Evolutionary conservation across 176 grass and related monocot genomes (phyloP), one percentile per base, ranked within the genome.

Genomic region (Panicum miliaceum): DNA sequence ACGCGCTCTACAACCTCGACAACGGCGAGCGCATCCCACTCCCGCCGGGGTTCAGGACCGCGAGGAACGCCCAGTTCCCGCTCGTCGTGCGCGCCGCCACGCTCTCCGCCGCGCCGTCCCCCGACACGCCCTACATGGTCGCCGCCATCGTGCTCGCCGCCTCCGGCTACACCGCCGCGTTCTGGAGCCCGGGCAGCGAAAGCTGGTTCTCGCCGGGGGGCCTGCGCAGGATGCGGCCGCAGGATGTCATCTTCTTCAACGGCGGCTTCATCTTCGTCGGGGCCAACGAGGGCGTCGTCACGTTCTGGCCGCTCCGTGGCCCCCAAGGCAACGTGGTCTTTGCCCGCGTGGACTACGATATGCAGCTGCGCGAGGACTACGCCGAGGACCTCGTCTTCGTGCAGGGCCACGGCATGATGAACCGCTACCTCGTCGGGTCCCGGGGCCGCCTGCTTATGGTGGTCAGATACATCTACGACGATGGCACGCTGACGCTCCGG

Each of bases 1-100:
- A 86, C 75, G 57, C 65, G 51, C 80, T 86, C 80, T 83, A 86
- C 75, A 87, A 87, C 84, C 80, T 83, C 67, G 15, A 68, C 75
- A 43, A 61, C 59, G 42, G 75, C 19, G 0, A 5, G 0, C 65
- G 68, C 73, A 60, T 87, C 84, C 15, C 7, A 0, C 75, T 90
- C 38, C 88, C 84, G 7, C 6, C 15, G 40, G 40, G 6, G 6
- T 25, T 78, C 29, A n/a, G 0, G 13, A 2, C 34, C 25, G 3
- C 9, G 11, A 8, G 0, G 5, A 13, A 2, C 22, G 19, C 0
- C 8, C 3, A 47, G 0, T 27, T 56, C 75, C 80, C 80, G 57
- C 56, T 86, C 19, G 79, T 87, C 47, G 40, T 74, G 59, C 50
- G 75, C 68, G 52, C 41, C 41, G 89, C 84, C 59, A 74, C 80